Evolutionary conservation across 2,329 filamentous ascomycete species (phyloP), one percentile per base, ranked within the genome.

Genomic region (Epichloe festucae): DNA sequence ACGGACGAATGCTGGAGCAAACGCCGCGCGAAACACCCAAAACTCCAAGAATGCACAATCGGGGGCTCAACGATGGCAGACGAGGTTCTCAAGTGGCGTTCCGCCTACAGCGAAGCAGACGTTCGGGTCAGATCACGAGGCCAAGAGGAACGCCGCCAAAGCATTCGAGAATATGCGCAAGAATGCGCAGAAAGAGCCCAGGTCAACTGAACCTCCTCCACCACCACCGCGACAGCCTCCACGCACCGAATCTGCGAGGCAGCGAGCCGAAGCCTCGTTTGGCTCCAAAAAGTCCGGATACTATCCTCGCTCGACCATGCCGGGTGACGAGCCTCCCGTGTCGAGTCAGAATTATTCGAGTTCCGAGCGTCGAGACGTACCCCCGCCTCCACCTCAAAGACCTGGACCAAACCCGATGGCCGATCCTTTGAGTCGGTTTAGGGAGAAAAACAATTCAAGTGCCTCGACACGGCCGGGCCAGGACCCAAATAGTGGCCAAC

Each of bases 181-280:
- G 54, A 54, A 53, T 45, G 54, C 50, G 46, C 67, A 61, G 42
- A 62, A 49, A 43, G 55, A 62, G 5, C 48, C 62, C 23, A 63
- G 61, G 35, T 59, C 65, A 17, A 52, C 63, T 3, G 50, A 54
- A 27, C 56, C 56, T 34, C 57, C 63, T 50, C 63, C 61, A 3
- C 55, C 63, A 2, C 63, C 69, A 0, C 66, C 68, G 12, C 69
- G 65, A 19, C 71, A 74, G 5, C 67, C 68, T 6, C 71, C 75
- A 8, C 69, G 73, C 42, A 76, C 76, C 2, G 73, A 77, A 8
- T 73, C 73, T 11, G 75, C 78, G 46, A 72, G 69, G 53, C 72
- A 78, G 55, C 75, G 77, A 49, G 71, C 73, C 8, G 70, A 80
- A 46, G 77, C 77, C 15, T 70, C 77, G 0, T 81, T 81, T 59